phyloP scores from a whole-genome alignment of 179 eudicot genomes.

The Spinacia oleracea region DNA sequence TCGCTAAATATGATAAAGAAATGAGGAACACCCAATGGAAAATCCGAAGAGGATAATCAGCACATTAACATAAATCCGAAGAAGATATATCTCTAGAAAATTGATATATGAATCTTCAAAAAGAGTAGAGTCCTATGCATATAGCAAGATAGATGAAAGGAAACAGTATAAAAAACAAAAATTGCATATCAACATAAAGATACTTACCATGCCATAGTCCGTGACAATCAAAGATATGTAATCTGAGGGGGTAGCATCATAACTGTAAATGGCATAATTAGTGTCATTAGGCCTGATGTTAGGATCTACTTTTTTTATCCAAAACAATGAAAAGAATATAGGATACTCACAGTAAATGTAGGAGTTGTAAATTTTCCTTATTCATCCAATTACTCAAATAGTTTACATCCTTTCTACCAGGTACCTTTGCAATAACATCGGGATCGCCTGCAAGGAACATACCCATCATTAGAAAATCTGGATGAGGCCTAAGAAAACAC shows the following conservation, averaged over 20 bases:
- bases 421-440: slow-evolving; percentile 65
- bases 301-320: not conserved
- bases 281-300: not conserved
- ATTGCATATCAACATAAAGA: not conserved
- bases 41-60: not conserved
- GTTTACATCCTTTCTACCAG: slow-evolving; percentile 61
- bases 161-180: not conserved
- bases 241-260: slow-evolving; percentile 91
- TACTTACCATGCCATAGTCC: slow-evolving; percentile 92
- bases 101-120: too few species aligned
- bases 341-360: slow-evolving; percentile 72
- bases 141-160: not conserved
- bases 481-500: too few species aligned
- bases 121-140: too few species aligned
- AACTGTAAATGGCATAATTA: slow-evolving; percentile 46
- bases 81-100: too few species aligned
- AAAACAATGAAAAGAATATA: not conserved
- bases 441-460: slow-evolving; percentile 65
- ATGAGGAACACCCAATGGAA: not conserved
- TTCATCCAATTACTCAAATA: slow-evolving; percentile 56
- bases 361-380: slow-evolving; percentile 68
- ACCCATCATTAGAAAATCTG: not conserved
- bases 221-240: slow-evolving; percentile 84
- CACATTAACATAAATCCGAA: not conserved
- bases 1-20: not conserved